phyloP scores from a whole-genome alignment of 169 alveolate genomes.

The Plasmodium knowlesi region DNA sequence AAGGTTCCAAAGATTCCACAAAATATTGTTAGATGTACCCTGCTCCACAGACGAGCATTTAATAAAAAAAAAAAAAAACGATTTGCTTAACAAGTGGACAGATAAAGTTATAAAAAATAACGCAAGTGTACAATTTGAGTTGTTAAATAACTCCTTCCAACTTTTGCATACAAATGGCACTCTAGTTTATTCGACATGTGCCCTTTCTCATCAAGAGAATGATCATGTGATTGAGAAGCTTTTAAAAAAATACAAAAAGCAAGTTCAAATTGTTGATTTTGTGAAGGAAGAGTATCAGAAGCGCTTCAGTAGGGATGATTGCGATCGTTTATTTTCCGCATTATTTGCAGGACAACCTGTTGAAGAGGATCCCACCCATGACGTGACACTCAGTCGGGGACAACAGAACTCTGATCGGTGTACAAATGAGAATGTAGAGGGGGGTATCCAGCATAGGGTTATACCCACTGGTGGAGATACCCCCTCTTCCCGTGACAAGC shows the following conservation, averaged over 20 bases:
- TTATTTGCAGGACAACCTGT: neutral
- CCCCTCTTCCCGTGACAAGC: neutral
- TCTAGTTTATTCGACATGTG: constrained; percentile 84
- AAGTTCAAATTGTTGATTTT: constrained; percentile 27
- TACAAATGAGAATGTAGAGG: neutral
- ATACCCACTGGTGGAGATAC: too few relatives aligned
- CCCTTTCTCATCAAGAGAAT: constrained; percentile 83
- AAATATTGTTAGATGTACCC: constrained; percentile 86
- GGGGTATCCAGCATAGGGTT: neutral
- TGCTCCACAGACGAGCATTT: constrained; percentile 83
- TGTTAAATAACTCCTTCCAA: constrained; percentile 75
- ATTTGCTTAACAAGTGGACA: constrained; percentile 77
- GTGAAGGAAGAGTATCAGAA: constrained; percentile 11
- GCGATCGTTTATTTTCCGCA: neutral
- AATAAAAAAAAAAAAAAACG: constrained; percentile 38
- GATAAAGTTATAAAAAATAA: constrained; percentile 78
- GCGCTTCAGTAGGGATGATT: neutral
- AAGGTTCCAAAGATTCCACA: constrained; percentile 80
- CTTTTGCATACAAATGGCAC: constrained; percentile 81
- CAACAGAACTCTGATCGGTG: neutral
- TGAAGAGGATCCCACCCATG: neutral
- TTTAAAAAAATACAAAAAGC: neutral
- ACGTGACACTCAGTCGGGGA: neutral
- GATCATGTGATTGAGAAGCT: constrained; percentile 74
- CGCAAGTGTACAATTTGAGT: constrained; percentile 78